phyloP scores from a whole-genome alignment of 2,329 filamentous ascomycete species.

The Tolypocladium tropicale region DNA sequence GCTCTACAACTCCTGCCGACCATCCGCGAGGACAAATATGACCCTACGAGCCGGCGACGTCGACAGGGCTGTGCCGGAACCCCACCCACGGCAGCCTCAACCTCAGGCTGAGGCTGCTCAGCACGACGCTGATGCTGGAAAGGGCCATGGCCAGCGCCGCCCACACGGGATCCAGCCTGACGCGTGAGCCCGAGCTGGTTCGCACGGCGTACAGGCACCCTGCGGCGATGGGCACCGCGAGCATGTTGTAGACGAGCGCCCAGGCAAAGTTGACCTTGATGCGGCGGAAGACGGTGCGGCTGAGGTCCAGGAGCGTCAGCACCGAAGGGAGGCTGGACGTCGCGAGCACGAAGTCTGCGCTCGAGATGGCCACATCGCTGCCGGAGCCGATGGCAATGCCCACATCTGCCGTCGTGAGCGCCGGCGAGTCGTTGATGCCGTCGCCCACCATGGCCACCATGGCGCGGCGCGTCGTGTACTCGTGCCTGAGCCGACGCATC shows the following conservation, averaged over 20 bases:
- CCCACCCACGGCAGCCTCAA: slow-evolving; percentile 32
- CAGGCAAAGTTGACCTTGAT: slow-evolving; percentile 81
- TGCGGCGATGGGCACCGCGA: slow-evolving; percentile 71
- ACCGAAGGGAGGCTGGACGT: slow-evolving; percentile 60
- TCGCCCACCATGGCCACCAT: slow-evolving; percentile 78
- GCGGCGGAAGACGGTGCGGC: slow-evolving; percentile 60
- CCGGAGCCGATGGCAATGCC: slow-evolving; percentile 78
- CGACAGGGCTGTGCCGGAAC: slow-evolving; percentile 22
- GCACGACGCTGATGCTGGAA: slow-evolving; percentile 81
- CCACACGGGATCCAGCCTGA: slow-evolving; percentile 70
- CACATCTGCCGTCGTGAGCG: slow-evolving; percentile 69
- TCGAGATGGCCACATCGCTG: slow-evolving; percentile 73
- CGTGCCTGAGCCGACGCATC: slow-evolving; percentile 5
- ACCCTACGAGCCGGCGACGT: slow-evolving; percentile 2
- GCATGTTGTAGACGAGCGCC: slow-evolving; percentile 73
- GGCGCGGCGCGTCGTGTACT: slow-evolving; percentile 27
- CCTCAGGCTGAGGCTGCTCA: slow-evolving; percentile 67
- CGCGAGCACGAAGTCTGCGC: slow-evolving; percentile 73
- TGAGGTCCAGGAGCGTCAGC: slow-evolving; percentile 63
- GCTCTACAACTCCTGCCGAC: background rate
- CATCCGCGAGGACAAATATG: too few species aligned
- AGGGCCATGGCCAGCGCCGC: slow-evolving; percentile 86
- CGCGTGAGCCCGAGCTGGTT: slow-evolving; percentile 37
- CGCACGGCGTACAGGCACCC: slow-evolving; percentile 59
- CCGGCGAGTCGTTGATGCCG: slow-evolving; percentile 82